Percentiles rank a stretch among this genome's conserved stretches.
These are phyloP conservation scores for Populus hybrid DNA, from an alignment of 441 rosid species.

Conservation along the genomic window DNA sequence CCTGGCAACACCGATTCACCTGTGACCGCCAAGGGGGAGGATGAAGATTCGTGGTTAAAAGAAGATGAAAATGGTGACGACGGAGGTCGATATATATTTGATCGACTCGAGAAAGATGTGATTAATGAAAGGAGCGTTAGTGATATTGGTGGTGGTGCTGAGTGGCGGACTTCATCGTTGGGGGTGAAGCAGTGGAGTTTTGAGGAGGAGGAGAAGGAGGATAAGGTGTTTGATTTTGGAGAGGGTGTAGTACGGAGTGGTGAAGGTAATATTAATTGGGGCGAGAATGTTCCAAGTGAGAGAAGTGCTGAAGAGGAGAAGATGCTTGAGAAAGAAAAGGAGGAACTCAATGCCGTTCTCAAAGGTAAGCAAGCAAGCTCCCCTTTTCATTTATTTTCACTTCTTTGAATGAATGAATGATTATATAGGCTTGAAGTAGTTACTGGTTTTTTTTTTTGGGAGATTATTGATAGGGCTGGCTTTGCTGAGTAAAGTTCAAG, in stretches of 20 bases:
- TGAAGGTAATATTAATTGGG: slow-evolving; percentile 9
- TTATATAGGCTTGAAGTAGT: not conserved
- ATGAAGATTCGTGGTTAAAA: slow-evolving; percentile 36
- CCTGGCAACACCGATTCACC: slow-evolving; percentile 27
- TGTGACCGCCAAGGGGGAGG: not conserved
- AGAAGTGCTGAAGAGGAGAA: slow-evolving; percentile 36
- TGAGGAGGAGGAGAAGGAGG: slow-evolving; percentile 38
- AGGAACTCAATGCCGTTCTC: slow-evolving; percentile 50
- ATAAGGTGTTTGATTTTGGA: slow-evolving; percentile 38
- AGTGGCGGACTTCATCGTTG: slow-evolving; percentile 31
- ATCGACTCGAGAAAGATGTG: slow-evolving; percentile 22
- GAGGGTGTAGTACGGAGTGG: slow-evolving; percentile 13
- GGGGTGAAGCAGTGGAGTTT: slow-evolving; percentile 47
- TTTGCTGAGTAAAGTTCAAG: not conserved
- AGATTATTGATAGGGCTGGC: not conserved
- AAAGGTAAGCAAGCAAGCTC: slow-evolving; percentile 42
- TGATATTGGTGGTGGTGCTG: slow-evolving; percentile 17
- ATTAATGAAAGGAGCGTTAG: slow-evolving; percentile 16
- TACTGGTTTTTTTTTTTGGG: not conserved
- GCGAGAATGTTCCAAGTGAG: slow-evolving; percentile 18
- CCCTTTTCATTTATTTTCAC: not conserved
- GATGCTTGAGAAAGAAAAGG: slow-evolving; percentile 53
- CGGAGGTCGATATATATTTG: slow-evolving; percentile 20
- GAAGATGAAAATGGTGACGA: slow-evolving; percentile 22
- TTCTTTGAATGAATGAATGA: not conserved